A percentile compares a stretch with the other conserved stretches of the same genome.
Evolutionary conservation across 192 early-diverging fungal species (phyloP).

Genomic region (Chytriomyces confervae): DNA sequence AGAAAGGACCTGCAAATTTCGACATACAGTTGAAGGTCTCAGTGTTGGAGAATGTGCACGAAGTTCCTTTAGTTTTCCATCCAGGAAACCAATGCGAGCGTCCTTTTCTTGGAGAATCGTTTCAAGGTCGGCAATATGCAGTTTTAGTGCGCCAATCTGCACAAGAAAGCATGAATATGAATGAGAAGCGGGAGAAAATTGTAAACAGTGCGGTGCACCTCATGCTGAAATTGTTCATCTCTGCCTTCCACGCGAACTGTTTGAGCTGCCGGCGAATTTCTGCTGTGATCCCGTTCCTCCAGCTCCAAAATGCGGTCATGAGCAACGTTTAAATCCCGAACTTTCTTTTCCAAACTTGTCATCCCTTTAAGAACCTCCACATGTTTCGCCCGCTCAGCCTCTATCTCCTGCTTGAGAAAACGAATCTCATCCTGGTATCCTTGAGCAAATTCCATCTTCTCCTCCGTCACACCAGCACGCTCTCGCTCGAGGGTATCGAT

Average conservation of each 20-base stretch:
- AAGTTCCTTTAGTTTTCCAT: conserved; percentile 17
- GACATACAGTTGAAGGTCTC: not conserved
- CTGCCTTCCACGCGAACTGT: not conserved
- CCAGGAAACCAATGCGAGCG: conserved; percentile 8
- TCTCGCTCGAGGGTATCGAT: conserved; percentile 54
- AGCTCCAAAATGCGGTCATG: conserved; percentile 27
- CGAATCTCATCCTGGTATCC: conserved; percentile 29
- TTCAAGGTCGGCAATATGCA: conserved; percentile 13
- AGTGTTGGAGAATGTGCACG: not conserved
- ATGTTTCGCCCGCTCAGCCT: conserved; percentile 29
- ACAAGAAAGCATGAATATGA: not conserved
- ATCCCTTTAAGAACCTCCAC: not conserved
- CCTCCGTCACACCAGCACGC: conserved; percentile 14
- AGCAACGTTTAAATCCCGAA: conserved; percentile 42
- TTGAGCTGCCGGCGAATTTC: not conserved
- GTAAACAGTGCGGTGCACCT: not conserved
- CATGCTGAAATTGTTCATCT: conserved; percentile 6
- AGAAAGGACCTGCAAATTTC: not conserved
- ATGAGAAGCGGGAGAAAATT: not conserved
- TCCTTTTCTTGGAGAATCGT: conserved; percentile 17
- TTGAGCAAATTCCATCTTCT: conserved; percentile 30
- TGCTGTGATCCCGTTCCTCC: not conserved
- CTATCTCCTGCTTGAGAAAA: conserved; percentile 20
- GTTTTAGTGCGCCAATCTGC: conserved; percentile 8
- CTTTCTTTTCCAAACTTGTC: conserved; percentile 26